Conservation (phyloP, 75 land plant genomes). For the Selaginella moellendorffii region DNA sequence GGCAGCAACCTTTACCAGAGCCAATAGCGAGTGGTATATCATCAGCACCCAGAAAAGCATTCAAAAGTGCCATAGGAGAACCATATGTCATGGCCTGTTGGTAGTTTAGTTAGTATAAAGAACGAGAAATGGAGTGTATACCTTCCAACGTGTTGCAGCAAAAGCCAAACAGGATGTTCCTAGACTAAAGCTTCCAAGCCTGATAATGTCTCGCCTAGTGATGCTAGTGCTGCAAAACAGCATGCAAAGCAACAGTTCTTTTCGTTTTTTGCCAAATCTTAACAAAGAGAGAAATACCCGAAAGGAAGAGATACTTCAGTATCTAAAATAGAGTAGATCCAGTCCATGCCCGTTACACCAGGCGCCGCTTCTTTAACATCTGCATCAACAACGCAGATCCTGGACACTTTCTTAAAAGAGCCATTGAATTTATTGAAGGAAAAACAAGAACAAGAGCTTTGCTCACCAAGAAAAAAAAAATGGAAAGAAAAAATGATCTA, state of each 20-base stretch:
- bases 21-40: constrained; percentile 33
- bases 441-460: background rate
- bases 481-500: background rate
- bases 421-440: background rate
- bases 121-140: background rate
- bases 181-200: constrained; percentile 73
- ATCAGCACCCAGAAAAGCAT: constrained; percentile 35
- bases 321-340: background rate
- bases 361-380: background rate
- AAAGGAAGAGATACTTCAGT: background rate
- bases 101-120: background rate
- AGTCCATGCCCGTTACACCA: background rate
- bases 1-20: constrained; percentile 30
- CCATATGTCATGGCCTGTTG: constrained; percentile 85
- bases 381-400: background rate
- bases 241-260: too few species aligned
- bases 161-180: constrained; percentile 51
- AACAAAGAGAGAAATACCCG: background rate
- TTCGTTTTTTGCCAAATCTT: too few species aligned
- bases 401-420: background rate
- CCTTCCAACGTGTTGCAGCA: constrained; percentile 14
- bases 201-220: constrained; percentile 48
- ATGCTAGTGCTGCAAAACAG: background rate
- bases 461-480: background rate
- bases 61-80: constrained; percentile 66